Percentiles rank a stretch among this genome's conserved stretches.
These are phyloP conservation scores for Cercospora sp. DNA, from an alignment of 2,329 filamentous ascomycete species.

Conservation along the genomic window DNA sequence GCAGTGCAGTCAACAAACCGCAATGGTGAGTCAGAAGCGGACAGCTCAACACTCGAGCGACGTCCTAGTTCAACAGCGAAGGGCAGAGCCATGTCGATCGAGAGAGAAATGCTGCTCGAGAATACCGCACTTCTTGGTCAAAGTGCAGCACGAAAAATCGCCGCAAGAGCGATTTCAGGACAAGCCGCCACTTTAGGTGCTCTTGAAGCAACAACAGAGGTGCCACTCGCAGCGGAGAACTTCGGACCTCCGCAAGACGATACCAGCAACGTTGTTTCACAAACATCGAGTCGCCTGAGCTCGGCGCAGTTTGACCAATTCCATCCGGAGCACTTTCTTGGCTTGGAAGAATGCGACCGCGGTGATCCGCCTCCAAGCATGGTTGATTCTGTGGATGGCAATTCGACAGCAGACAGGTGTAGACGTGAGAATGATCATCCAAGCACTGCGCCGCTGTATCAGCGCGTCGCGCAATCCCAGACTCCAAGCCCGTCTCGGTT, in stretches of 20 bases:
- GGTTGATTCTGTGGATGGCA: background rate
- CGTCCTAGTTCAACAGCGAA: background rate
- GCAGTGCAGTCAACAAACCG: background rate
- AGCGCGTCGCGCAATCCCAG: constrained; percentile 20
- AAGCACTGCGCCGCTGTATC: constrained; percentile 14
- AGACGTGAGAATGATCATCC: constrained; percentile 3
- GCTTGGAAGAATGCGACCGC: constrained; percentile 4
- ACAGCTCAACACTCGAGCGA: background rate
- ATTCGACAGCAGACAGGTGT: background rate
- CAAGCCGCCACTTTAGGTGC: background rate
- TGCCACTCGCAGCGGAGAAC: background rate
- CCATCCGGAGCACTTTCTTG: constrained; percentile 10
- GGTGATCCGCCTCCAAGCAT: constrained; percentile 5
- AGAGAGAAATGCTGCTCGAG: background rate
- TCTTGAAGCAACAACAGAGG: background rate
- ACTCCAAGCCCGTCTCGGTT: constrained; percentile 17
- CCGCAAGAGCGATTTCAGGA: background rate
- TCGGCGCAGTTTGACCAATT: constrained; percentile 13
- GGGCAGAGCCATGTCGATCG: background rate
- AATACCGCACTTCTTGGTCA: background rate
- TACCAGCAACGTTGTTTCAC: background rate
- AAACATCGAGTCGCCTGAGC: constrained; percentile 9
- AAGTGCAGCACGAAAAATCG: background rate
- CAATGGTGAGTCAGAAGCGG: background rate
- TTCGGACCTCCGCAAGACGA: background rate